Base-by-base conservation (phyloP, 1,284 basidiomycete species). In the Sanghuangporus sanghuang region DNA sequence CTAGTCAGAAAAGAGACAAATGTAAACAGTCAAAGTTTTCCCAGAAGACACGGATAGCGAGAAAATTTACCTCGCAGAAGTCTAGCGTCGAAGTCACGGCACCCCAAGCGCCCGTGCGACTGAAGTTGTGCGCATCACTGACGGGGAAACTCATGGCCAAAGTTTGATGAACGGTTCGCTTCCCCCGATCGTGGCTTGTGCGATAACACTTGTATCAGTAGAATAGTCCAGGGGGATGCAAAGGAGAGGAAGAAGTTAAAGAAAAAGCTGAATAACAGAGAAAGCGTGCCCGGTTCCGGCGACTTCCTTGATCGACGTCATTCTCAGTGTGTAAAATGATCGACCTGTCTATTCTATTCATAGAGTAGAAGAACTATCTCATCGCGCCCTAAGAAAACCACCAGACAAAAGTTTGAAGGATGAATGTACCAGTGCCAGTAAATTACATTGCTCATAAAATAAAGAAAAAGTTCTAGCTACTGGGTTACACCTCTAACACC, bases 81-180 rank as follows among this genome's bases (percentile, higher is more conserved):
- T 88, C 86, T 27, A 88, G 72, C 1, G 86, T 88, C 8, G 86
- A 81, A 0, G 87, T 89, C 44, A 86, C 80, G 12, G 84, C 84
- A 2, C 86, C 86, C 79, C 83, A 85, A 65, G 79, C 74, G 12
- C 82, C 83, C 14, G 63, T 35, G n/a, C 40, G 63, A 57, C 63
- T 64, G 36, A 61, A 61, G 46, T 64, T 64, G 62, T 39, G 58
- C 36, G 27, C 62, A 16, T 63, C 55, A 27, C 56, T 52, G 8
- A 63, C 62, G 12, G 48, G 62, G 8, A 38, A 40, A 38, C 62
- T 59, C 62, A 63, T 63, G n/a, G 35, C 49, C 46, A 35, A 46
- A 59, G 8, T 52, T 60, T 32, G 12, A 14, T 60, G 49, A 36
- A 16, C 11, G 18, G 18, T n/a, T 39, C 21, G 49, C 35, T 35